Percentiles rank a stretch among this genome's conserved stretches.
Conservation (phyloP, 2,329 filamentous ascomycete species). For the Didymosphaeria variabile region DNA sequence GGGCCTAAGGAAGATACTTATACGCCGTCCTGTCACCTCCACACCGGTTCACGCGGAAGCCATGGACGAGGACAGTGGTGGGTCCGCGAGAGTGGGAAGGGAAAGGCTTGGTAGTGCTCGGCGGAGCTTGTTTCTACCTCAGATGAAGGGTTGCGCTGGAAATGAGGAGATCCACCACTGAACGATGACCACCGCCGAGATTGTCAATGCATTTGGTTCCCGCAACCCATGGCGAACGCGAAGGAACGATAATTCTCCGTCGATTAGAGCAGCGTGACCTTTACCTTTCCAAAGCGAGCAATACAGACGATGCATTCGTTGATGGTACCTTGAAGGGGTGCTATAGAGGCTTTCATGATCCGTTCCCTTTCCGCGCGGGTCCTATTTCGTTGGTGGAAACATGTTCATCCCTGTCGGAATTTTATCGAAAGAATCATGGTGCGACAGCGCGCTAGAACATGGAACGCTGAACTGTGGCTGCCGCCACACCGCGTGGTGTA, state of each 20-base stretch:
- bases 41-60: constrained; percentile 2
- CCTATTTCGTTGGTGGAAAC: constrained; percentile 18
- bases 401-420: constrained; percentile 9
- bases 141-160: constrained; percentile 33
- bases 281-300: background rate
- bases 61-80: background rate
- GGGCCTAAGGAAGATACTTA: constrained; percentile 5
- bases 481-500: background rate
- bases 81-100: constrained; percentile 11
- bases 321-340: background rate
- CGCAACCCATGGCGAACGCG: background rate
- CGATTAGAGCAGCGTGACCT: background rate
- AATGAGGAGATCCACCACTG: constrained; percentile 26
- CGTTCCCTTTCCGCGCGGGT: background rate
- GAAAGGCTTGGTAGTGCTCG: constrained; percentile 38
- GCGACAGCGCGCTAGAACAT: constrained; percentile 11
- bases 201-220: background rate
- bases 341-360: background rate
- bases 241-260: constrained; percentile 11
- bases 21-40: background rate
- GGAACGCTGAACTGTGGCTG: background rate
- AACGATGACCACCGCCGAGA: background rate
- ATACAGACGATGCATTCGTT: background rate
- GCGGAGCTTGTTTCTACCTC: constrained; percentile 35
- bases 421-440: constrained; percentile 16